These are phyloP conservation scores for Delonix regia DNA, from an alignment of 306 rosid species.

Conservation along the genomic window DNA sequence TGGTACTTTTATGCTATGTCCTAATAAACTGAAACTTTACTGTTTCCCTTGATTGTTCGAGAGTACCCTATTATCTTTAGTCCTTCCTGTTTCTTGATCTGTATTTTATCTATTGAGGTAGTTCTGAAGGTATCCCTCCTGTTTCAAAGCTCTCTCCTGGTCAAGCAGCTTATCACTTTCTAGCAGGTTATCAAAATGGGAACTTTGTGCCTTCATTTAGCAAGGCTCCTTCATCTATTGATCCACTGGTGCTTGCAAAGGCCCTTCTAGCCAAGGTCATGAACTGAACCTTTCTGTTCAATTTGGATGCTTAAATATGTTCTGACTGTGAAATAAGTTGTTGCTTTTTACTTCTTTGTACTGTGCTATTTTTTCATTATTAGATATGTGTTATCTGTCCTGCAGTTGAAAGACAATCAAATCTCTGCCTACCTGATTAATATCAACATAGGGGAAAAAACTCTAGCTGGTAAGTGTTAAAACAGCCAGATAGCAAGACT, in stretches of 20 bases:
- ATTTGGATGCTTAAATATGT: neutral
- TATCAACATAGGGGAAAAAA: conserved; percentile 35
- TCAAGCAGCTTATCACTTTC: conserved; percentile 60
- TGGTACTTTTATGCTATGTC: neutral
- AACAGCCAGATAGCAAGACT: neutral
- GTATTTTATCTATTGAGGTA: conserved; percentile 34
- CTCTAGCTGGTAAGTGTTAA: conserved; percentile 37
- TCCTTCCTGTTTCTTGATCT: neutral
- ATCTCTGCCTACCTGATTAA: conserved; percentile 52
- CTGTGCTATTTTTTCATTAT: neutral
- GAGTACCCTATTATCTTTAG: neutral
- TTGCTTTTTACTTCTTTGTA: neutral
- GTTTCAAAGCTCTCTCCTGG: conserved; percentile 53
- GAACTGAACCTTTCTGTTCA: neutral
- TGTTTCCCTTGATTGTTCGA: neutral
- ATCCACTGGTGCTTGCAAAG: conserved; percentile 44
- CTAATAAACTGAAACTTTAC: neutral
- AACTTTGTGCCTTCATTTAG: conserved; percentile 51
- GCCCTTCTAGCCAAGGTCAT: conserved; percentile 48
- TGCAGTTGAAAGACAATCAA: conserved; percentile 50
- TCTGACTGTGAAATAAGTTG: neutral
- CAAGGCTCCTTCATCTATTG: conserved; percentile 40
- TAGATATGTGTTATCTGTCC: conserved; percentile 7
- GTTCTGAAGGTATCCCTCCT: conserved; percentile 45
- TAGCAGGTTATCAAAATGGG: conserved; percentile 58